Conservation (phyloP, 225 moss, liverwort and hornwort genomes). For the Pseudisothecium myosuroides region DNA sequence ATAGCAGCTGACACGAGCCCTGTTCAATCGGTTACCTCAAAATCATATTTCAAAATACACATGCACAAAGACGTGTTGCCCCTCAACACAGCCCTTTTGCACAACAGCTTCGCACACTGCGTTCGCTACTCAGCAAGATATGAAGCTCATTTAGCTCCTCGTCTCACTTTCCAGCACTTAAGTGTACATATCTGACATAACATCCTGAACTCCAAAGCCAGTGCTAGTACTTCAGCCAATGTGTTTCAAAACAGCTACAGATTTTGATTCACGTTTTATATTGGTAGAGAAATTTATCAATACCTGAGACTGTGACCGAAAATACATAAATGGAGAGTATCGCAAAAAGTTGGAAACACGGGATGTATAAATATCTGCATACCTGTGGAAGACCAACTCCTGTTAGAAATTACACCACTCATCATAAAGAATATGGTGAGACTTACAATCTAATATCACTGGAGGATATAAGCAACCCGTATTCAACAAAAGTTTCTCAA, state of each 20-base stretch:
- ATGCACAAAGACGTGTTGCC: conserved; percentile 2
- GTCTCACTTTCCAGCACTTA: conserved; percentile 17
- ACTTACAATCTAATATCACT: background rate
- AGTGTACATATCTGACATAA: background rate
- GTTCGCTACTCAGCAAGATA: background rate
- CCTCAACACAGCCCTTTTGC: background rate
- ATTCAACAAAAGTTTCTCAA: background rate
- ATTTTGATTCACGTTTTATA: background rate
- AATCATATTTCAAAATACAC: background rate
- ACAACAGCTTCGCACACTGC: background rate
- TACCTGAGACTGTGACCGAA: conserved; percentile 90
- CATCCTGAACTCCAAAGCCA: conserved; percentile 17
- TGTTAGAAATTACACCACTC: background rate
- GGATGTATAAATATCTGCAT: conserved; percentile 88
- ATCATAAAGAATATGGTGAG: background rate
- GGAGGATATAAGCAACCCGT: background rate
- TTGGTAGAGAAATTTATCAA: background rate
- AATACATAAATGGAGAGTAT: conserved; percentile 93
- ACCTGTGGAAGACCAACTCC: conserved; percentile 19
- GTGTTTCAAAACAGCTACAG: background rate
- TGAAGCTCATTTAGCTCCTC: conserved; percentile 5
- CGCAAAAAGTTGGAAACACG: conserved; percentile 83
- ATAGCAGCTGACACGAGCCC: background rate
- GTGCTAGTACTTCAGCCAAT: conserved; percentile 4
- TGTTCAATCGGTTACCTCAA: conserved; percentile 1